Conservation (phyloP, 345 rosid species). For the Corchorus olitorius region DNA sequence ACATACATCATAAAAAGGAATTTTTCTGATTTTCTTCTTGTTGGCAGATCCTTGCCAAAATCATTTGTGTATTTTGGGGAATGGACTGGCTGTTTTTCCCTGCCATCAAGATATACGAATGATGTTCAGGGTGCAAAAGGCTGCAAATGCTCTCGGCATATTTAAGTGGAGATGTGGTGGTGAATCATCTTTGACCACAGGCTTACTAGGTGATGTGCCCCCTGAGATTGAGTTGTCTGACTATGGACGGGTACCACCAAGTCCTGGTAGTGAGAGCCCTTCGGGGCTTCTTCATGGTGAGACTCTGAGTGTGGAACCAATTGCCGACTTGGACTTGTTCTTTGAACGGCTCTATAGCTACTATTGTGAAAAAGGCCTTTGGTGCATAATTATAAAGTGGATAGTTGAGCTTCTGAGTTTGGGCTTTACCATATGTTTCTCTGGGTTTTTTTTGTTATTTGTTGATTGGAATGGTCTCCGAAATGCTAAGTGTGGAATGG, state of each 20-base stretch:
- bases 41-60: slow-evolving; percentile 22
- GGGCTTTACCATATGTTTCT: slow-evolving; percentile 90
- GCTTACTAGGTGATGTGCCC: slow-evolving; percentile 78
- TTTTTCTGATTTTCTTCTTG: slow-evolving; percentile 14
- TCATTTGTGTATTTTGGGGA: slow-evolving; percentile 46
- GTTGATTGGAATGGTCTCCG: slow-evolving; percentile 99
- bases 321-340: slow-evolving; percentile 92
- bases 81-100: slow-evolving; percentile 81
- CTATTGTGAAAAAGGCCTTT: slow-evolving; percentile 93
- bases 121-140: slow-evolving; percentile 82
- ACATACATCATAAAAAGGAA: slow-evolving; percentile 2
- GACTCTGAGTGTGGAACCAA: slow-evolving; percentile 73
- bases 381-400: slow-evolving; percentile 97
- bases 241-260: slow-evolving; percentile 77
- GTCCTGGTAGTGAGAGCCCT: slow-evolving; percentile 98
- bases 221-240: slow-evolving; percentile 91
- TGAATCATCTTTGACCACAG: slow-evolving; percentile 69
- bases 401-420: slow-evolving; percentile 88
- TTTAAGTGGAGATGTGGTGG: slow-evolving; percentile 73
- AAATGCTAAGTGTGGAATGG: slow-evolving; percentile 98
- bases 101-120: slow-evolving; percentile 55
- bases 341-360: slow-evolving; percentile 90
- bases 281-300: slow-evolving; percentile 95
- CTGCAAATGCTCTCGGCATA: slow-evolving; percentile 56
- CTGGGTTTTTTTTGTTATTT: slow-evolving; percentile 88